Conservation (phyloP, 108 stramenopile genomes). For the Aurantiochytrium sp. region DNA sequence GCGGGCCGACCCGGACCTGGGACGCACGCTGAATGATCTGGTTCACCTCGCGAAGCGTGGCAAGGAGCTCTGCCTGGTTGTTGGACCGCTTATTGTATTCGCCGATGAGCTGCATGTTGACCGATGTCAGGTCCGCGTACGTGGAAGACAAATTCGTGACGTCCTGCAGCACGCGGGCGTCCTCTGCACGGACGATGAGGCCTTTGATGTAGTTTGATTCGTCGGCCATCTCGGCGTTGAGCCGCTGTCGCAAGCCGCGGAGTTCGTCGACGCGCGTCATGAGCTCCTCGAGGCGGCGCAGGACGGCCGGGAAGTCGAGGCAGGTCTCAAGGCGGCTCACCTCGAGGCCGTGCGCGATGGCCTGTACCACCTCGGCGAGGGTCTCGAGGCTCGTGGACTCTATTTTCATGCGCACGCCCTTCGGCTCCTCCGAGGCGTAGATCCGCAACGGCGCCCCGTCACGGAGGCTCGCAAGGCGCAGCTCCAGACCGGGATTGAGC, state of each 20-base stretch:
- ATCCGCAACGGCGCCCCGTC: neutral
- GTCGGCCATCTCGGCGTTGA: slow-evolving; percentile 64
- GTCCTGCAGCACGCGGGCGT: slow-evolving; percentile 55
- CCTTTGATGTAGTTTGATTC: slow-evolving; percentile 48
- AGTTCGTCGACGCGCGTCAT: slow-evolving; percentile 33
- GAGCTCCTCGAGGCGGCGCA: slow-evolving; percentile 30
- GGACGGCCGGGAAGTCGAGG: slow-evolving; percentile 47
- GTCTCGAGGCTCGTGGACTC: neutral
- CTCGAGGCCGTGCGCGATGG: neutral
- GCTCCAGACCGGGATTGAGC: neutral
- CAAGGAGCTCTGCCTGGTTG: slow-evolving; percentile 51
- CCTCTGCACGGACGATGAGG: slow-evolving; percentile 55
- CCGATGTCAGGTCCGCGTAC: slow-evolving; percentile 48
- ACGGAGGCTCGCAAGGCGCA: neutral
- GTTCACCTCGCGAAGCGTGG: slow-evolving; percentile 53
- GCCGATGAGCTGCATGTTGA: slow-evolving; percentile 51
- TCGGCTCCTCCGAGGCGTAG: neutral
- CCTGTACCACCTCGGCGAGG: neutral
- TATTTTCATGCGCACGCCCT: neutral
- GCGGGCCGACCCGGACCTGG: slow-evolving; percentile 47
- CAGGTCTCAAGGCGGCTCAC: slow-evolving; percentile 40
- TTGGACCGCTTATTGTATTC: slow-evolving; percentile 56
- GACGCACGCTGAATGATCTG: slow-evolving; percentile 52
- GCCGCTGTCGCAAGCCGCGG: slow-evolving; percentile 41
- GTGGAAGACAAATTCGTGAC: slow-evolving; percentile 46